phyloP scores from a whole-genome alignment of 2,329 filamentous ascomycete genomes.

The Fusarium sp. region DNA sequence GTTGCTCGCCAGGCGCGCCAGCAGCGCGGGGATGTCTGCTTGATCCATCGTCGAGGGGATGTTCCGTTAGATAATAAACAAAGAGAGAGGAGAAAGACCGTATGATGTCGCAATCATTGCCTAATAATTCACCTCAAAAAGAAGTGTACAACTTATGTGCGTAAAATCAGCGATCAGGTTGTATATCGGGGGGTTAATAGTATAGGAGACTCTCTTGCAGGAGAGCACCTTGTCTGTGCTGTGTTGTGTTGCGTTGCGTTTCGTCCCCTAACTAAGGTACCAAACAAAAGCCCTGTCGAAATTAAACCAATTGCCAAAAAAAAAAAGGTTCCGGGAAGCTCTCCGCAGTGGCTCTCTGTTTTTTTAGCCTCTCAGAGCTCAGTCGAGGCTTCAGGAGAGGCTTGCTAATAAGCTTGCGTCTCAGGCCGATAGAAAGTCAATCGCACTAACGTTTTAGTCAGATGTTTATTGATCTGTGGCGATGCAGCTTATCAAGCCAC shows the following conservation, averaged over 20 bases:
- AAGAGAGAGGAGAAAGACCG: not conserved
- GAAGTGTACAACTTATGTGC: not conserved
- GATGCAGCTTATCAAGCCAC: slow-evolving; percentile 25
- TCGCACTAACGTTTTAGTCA: not conserved
- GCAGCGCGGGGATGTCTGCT: slow-evolving; percentile 73
- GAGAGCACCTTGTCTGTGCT: slow-evolving; percentile 4
- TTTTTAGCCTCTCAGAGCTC: slow-evolving; percentile 9
- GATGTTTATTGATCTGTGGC: slow-evolving; percentile 7
- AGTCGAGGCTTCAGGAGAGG: slow-evolving; percentile 22
- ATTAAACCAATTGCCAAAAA: slow-evolving; percentile 36
- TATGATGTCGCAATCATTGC: slow-evolving; percentile 35
- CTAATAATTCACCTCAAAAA: not conserved
- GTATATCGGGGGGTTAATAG: slow-evolving; percentile 2
- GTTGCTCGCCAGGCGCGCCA: slow-evolving; percentile 72
- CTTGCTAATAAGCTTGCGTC: slow-evolving; percentile 28
- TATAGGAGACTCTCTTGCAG: slow-evolving; percentile 30
- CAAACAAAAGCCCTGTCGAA: slow-evolving; percentile 28
- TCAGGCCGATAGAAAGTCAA: slow-evolving; percentile 18
- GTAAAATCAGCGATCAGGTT: slow-evolving; percentile 1
- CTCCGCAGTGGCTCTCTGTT: slow-evolving; percentile 5
- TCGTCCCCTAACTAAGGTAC: slow-evolving; percentile 11
- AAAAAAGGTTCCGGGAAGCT: slow-evolving; percentile 34
- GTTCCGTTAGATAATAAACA: slow-evolving; percentile 1
- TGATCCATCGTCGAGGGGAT: slow-evolving; percentile 63
- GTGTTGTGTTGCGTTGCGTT: not conserved